Evolutionary conservation across 352 stramenopile species (phyloP).

Genomic region (Phytophthora niederhauseri): DNA sequence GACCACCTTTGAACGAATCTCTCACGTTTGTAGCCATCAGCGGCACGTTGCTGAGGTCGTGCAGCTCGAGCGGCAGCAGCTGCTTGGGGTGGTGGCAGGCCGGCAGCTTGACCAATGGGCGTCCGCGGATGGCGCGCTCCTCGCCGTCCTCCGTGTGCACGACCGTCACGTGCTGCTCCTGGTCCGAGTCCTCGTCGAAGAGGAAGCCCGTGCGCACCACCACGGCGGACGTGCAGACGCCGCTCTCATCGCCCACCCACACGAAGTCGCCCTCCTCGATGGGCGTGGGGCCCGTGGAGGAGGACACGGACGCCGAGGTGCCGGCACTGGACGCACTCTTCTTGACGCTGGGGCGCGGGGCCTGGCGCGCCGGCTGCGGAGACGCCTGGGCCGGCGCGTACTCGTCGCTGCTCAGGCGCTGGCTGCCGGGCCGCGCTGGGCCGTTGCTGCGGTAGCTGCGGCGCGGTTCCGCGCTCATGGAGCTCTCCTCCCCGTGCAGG

Average conservation of each 20-base stretch:
- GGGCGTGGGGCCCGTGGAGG: background rate
- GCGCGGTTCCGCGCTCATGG: constrained; percentile 38
- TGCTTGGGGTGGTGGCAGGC: constrained; percentile 70
- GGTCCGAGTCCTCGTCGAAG: constrained; percentile 61
- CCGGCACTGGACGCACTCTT: background rate
- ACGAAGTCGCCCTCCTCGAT: constrained; percentile 75
- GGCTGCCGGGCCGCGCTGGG: constrained; percentile 19
- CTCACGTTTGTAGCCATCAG: constrained; percentile 69
- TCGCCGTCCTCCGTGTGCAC: constrained; percentile 87
- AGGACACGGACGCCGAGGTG: background rate
- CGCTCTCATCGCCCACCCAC: constrained; percentile 62
- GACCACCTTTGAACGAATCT: background rate
- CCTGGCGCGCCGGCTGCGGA: background rate
- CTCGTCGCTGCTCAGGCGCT: constrained; percentile 34
- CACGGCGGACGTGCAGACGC: constrained; percentile 58
- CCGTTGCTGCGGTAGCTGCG: constrained; percentile 22
- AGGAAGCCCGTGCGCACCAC: constrained; percentile 69
- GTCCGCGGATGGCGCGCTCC: constrained; percentile 70
- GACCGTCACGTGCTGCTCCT: constrained; percentile 72
- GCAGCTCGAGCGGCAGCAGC: constrained; percentile 52
- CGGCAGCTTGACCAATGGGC: constrained; percentile 63
- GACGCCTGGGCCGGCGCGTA: constrained; percentile 9
- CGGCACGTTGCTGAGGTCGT: constrained; percentile 72
- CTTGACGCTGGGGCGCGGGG: constrained; percentile 1
- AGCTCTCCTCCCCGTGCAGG: background rate